Conservation (phyloP, 148 eudicot species). For the Nyssa sinensis region DNA sequence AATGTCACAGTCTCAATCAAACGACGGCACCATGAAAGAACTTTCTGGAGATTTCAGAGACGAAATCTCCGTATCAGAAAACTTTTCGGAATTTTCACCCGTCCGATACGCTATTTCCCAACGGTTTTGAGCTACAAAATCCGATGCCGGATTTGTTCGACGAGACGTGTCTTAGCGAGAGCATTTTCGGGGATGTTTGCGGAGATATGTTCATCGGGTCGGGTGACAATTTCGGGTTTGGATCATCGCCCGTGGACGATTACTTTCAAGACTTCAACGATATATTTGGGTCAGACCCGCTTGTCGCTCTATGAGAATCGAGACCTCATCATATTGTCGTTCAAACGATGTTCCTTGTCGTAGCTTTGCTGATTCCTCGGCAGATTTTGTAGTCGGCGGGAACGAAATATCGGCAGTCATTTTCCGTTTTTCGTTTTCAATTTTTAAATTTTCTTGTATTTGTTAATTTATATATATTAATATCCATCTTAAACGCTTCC, state of each 20-base stretch:
- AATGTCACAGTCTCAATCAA: conserved; percentile 18
- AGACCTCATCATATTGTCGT: neutral
- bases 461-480: conserved; percentile 3
- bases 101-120: conserved; percentile 36
- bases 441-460: neutral
- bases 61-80: conserved; percentile 3
- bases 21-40: conserved; percentile 9
- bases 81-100: conserved; percentile 19
- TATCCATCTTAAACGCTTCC: conserved; percentile 1
- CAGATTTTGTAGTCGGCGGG: conserved; percentile 6
- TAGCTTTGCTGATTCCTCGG: neutral
- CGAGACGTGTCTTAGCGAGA: conserved; percentile 10
- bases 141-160: conserved; percentile 44
- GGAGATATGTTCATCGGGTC: conserved; percentile 19
- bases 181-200: conserved; percentile 28
- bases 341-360: neutral
- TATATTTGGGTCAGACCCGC: conserved; percentile 72
- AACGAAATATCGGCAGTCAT: neutral
- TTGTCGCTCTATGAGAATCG: conserved; percentile 32
- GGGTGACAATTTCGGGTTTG: conserved; percentile 37
- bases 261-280: conserved; percentile 64
- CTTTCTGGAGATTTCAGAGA: neutral
- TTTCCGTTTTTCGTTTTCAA: neutral
- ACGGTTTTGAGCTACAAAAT: conserved; percentile 36
- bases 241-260: conserved; percentile 33